Base-by-base conservation (phyloP, 495 filamentous ascomycete species). In the Cryomyces antarcticus region DNA sequence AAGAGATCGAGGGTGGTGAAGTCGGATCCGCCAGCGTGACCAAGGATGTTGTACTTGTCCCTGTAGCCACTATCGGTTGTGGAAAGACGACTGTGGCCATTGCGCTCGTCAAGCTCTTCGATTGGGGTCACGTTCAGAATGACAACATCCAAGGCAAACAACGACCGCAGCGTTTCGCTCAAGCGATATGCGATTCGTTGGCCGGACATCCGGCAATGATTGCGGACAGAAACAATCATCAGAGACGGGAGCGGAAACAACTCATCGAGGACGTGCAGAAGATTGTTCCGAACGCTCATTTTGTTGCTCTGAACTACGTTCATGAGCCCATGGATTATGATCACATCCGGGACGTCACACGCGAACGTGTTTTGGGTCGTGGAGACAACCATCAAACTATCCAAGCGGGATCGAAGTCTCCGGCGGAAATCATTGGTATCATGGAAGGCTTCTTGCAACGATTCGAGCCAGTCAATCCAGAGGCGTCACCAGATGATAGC, bases 361-460 rank as follows among this genome's bases (percentile, higher is more conserved):
- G 73, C 37, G 66, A 75, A 37, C 77, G 89, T 9, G 83, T 99
- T 0, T 62, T 95, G 24, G 64, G 70, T 0, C 82, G 89, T 10
- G 89, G 89, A 0, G 85, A 99, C 58, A 96, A 95, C 54, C 89
- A 99, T 52, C 89, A 99, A 57, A 95, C 88, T 7, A 99, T 99
- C 52, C 86, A 88, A 45, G 82, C 88, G 4, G 77, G 74, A 9
- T 73, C 69, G 30, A 72, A 76, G 52, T 63, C 73, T 39, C 58
- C 61, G 33, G 58, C 64, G 10, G 83, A 93, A 55, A 75, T 88
- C 31, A 65, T 83, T 24, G 73, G 73, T 6, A 96, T 99, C 53
- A 96, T 99, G 89, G 78, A 94, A 47, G 84, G 85, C 31, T 99
- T 99, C 63, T 64, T 97, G 37, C 46, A 61, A 0, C 78, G 89